These are phyloP conservation scores for Ceratocystis harringtonii DNA, from an alignment of 2,329 filamentous ascomycete genomes.

Conservation along the genomic window DNA sequence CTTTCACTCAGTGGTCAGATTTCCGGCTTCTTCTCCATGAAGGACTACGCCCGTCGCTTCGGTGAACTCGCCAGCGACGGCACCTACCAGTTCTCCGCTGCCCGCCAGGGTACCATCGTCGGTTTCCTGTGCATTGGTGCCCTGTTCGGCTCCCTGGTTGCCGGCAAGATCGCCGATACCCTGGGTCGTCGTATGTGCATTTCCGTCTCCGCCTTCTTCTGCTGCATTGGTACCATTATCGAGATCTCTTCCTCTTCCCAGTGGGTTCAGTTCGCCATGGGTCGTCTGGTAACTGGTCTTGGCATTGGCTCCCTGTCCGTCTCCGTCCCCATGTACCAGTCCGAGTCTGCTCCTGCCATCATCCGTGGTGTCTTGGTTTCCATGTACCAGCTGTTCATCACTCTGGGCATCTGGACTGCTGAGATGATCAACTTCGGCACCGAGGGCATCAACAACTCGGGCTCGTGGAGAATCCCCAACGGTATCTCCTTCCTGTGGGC, in stretches of 20 bases:
- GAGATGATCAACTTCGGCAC: conserved; percentile 50
- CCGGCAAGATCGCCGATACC: conserved; percentile 46
- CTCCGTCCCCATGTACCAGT: conserved; percentile 53
- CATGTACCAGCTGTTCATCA: conserved; percentile 55
- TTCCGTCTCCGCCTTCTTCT: conserved; percentile 45
- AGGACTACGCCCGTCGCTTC: conserved; percentile 41
- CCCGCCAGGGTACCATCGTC: conserved; percentile 47
- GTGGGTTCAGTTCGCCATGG: conserved; percentile 52
- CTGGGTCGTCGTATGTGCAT: conserved; percentile 49
- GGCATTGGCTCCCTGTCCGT: conserved; percentile 51
- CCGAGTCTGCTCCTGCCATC: conserved; percentile 47
- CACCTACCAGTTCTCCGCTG: conserved; percentile 37
- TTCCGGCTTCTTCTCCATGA: conserved; percentile 46
- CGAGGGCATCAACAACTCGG: conserved; percentile 29
- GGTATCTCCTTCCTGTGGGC: conserved; percentile 42
- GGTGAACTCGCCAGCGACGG: conserved; percentile 28
- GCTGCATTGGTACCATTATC: conserved; percentile 48
- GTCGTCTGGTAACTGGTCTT: conserved; percentile 49
- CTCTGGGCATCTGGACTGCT: conserved; percentile 47
- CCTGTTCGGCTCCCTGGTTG: conserved; percentile 40
- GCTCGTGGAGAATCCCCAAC: conserved; percentile 49
- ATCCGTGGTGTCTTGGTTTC: conserved; percentile 49
- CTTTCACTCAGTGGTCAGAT: conserved; percentile 36
- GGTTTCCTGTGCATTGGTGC: conserved; percentile 47
- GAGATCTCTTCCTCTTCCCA: conserved; percentile 39